Percentiles rank a stretch among this genome's conserved stretches.
Evolutionary conservation across 768 basidiomycete species (phyloP).

Genomic region (Mycena galopus): DNA sequence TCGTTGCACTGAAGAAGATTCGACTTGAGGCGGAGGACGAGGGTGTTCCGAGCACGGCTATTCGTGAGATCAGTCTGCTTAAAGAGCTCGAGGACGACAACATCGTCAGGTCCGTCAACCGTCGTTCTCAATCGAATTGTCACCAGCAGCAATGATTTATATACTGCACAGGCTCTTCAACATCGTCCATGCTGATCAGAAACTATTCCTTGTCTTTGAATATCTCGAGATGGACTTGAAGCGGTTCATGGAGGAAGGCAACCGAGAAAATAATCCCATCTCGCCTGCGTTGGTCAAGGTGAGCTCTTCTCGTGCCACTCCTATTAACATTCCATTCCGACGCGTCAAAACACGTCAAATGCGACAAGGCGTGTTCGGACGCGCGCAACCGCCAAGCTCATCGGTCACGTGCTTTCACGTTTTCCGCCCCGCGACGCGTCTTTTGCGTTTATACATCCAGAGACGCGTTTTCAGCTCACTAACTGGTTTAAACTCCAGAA

Average conservation of each 20-base stretch:
- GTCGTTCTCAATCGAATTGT: slow-evolving; percentile 9
- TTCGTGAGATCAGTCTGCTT: slow-evolving; percentile 96
- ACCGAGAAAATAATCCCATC: slow-evolving; percentile 78
- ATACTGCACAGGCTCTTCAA: slow-evolving; percentile 92
- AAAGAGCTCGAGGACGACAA: slow-evolving; percentile 98
- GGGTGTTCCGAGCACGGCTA: slow-evolving; percentile 97
- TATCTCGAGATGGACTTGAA: slow-evolving; percentile 98
- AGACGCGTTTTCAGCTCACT: slow-evolving; percentile 44
- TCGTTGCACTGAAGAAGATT: slow-evolving; percentile 99
- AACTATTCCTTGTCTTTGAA: slow-evolving; percentile 97
- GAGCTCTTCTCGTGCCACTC: slow-evolving; percentile 42
- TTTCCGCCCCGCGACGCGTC: slow-evolving; percentile 18
- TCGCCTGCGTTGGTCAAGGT: slow-evolving; percentile 86
- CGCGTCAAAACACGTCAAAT: slow-evolving; percentile 24
- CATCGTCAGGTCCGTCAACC: slow-evolving; percentile 83
- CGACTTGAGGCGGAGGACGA: slow-evolving; percentile 98
- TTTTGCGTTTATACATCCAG: slow-evolving; percentile 36
- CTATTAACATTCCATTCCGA: slow-evolving; percentile 9
- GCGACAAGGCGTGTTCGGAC: slow-evolving; percentile 11
- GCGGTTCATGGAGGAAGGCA: slow-evolving; percentile 94
- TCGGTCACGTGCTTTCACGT: slow-evolving; percentile 30
- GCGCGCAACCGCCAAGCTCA: slow-evolving; percentile 17
- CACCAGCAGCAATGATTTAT: slow-evolving; percentile 9
- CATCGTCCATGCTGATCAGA: slow-evolving; percentile 97
- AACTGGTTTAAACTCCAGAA: slow-evolving; percentile 65